Conservation (phyloP, 495 filamentous ascomycete species). For the Neurospora africana region DNA sequence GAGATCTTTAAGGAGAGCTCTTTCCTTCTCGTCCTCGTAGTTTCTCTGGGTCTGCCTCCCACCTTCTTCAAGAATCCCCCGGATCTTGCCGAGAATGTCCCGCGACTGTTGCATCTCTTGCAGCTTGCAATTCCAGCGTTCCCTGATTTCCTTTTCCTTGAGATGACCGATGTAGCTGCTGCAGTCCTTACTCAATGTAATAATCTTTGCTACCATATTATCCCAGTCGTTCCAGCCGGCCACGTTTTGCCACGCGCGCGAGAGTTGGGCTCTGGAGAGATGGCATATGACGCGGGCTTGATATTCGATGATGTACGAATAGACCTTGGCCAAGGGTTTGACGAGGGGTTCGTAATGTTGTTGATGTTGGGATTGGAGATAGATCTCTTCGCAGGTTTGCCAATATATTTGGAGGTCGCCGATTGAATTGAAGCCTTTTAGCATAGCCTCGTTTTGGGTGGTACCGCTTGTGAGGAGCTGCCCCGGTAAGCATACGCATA, state of each 20-base stretch:
- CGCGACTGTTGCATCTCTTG: conserved; percentile 14
- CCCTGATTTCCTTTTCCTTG: conserved; percentile 5
- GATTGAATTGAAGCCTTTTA: conserved; percentile 13
- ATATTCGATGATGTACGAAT: conserved; percentile 26
- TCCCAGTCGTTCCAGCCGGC: conserved; percentile 11
- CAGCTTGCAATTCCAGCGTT: conserved; percentile 5
- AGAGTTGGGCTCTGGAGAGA: conserved; percentile 17
- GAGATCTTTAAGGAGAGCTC: conserved; percentile 13
- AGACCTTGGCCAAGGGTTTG: conserved; percentile 12
- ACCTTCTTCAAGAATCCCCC: conserved; percentile 2
- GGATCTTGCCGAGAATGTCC: conserved; percentile 8
- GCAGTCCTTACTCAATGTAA: conserved; percentile 5
- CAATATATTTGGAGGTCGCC: conserved; percentile 12
- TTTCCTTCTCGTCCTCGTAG: conserved; percentile 13
- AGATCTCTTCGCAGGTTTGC: conserved; percentile 15
- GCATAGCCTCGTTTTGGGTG: conserved; percentile 15
- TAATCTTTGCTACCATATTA: conserved; percentile 11
- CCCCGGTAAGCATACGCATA: not conserved
- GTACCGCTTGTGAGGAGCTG: conserved; percentile 17
- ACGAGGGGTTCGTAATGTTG: conserved; percentile 4
- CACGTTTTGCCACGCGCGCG: conserved; percentile 19
- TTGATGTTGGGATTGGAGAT: conserved; percentile 3
- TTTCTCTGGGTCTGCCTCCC: conserved; percentile 1
- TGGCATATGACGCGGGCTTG: conserved; percentile 24
- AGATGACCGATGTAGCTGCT: conserved; percentile 1